Evolutionary conservation across 176 grass and related monocot species (phyloP), one percentile per base, ranked within the genome.

Genomic region (Carex littledalei): DNA sequence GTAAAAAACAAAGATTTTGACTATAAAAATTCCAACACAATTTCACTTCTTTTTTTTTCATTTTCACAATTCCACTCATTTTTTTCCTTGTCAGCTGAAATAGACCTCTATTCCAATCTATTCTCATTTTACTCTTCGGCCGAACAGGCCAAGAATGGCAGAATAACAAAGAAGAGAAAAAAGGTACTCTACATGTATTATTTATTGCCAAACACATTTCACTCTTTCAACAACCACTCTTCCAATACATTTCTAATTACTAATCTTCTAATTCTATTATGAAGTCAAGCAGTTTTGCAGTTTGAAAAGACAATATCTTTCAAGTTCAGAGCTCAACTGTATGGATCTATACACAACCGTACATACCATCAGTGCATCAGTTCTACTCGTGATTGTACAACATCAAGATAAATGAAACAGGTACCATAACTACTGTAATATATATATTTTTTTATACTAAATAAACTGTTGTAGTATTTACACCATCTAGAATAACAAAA

Each of bases 381-480:
- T 39, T 68, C 66, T 69, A 34, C 32, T 18, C 17, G n/a, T 49
- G 3, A 72, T 5, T 21, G 9, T 47, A 15, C 45, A 75, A 52
- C 10, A 75, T 53, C 71, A 75, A 53, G 20, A 75, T 75, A 24
- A 22, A 73, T 32, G 10, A 67, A 3, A 12, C 18, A 49, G 43
- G 6, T 47, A 22, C 4, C 24, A 54, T 2, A 78, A 32, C 74
- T 29, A 77, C 55, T 31, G 26, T 17, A 8, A 17, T 17, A 18
- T 18, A 56, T 78, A 12, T 45, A 1, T 45, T 45, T 45, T 63
- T 29, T 78, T 70, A 2, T 56, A 56, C 47, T 32, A 55, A 5
- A 16, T 31, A 54, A 54, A 77, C 47, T 77, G 32, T 77, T 77
- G 21, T 32, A 56, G 56, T 56, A 78, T 78, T 78, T 78, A 78